Percentiles rank a stretch among this genome's conserved stretches.
Evolutionary conservation across 306 rosid species (phyloP).

Genomic region (Quercus berberidifolia): DNA sequence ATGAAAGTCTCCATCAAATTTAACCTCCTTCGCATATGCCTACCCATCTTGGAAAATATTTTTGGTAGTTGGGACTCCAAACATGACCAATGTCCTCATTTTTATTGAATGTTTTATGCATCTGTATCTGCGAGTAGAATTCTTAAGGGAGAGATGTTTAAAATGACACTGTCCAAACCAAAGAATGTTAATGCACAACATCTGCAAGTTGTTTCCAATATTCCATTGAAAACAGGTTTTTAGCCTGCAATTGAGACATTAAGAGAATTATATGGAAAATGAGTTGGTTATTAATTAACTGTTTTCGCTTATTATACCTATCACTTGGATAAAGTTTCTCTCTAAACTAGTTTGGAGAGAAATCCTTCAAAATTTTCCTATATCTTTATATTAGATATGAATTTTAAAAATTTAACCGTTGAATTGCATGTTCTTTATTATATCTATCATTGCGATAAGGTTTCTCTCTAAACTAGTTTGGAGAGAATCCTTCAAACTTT

Average conservation of each 20-base stretch:
- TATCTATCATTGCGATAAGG: too few relatives aligned
- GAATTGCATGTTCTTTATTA: too few relatives aligned
- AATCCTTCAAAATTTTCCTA: too few relatives aligned
- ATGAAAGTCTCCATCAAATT: not conserved
- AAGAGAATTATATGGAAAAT: conserved; percentile 37
- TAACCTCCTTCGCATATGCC: not conserved
- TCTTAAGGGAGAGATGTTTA: conserved; percentile 66
- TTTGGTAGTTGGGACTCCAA: not conserved
- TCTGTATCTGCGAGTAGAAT: conserved; percentile 35
- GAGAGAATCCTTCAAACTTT: too few relatives aligned
- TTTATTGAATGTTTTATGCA: conserved; percentile 26
- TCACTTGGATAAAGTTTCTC: not conserved
- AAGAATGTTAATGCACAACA: conserved; percentile 51
- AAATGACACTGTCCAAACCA: conserved; percentile 54
- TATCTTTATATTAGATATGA: too few relatives aligned
- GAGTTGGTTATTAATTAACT: conserved; percentile 10
- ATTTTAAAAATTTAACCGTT: too few relatives aligned
- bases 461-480: too few relatives aligned
- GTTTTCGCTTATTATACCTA: not conserved
- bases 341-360: too few relatives aligned
- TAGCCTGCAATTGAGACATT: conserved; percentile 43
- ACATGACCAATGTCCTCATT: not conserved
- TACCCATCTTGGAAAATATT: not conserved
- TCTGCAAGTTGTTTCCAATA: conserved; percentile 33
- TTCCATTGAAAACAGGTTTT: conserved; percentile 52